Percentiles rank a stretch among this genome's conserved stretches.
These are phyloP conservation scores for Crataegus laevigata DNA, from an alignment of 306 rosid genomes.

Conservation along the genomic window DNA sequence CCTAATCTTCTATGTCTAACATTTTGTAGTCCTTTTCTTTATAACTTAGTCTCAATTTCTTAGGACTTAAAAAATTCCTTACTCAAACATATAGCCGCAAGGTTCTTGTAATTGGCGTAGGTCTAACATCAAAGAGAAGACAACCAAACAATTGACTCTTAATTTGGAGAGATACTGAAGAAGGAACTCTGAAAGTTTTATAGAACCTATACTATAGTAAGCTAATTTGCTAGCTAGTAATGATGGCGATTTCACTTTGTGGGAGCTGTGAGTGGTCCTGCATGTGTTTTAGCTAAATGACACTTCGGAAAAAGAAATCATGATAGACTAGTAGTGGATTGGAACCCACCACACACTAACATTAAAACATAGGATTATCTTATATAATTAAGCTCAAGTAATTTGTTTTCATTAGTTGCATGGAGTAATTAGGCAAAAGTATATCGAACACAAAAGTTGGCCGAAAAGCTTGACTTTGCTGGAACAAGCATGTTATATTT, in stretches of 20 bases:
- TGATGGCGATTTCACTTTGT: neutral
- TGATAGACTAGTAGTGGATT: constrained; percentile 36
- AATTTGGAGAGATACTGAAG: neutral
- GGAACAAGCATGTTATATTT: constrained; percentile 58
- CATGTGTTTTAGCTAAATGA: constrained; percentile 32
- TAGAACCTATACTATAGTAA: neutral
- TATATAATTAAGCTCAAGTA: neutral
- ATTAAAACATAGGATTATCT: constrained; percentile 1
- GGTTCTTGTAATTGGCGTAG: neutral
- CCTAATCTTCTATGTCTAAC: neutral
- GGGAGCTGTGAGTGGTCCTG: constrained; percentile 14
- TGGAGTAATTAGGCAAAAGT: constrained; percentile 27
- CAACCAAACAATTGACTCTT: neutral
- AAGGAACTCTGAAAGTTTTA: neutral
- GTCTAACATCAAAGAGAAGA: neutral
- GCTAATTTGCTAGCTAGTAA: neutral
- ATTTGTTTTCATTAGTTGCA: constrained; percentile 21
- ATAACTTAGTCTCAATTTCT: neutral
- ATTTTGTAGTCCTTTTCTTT: neutral
- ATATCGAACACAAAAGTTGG: constrained; percentile 47
- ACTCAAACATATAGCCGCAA: neutral
- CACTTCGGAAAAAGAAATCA: neutral
- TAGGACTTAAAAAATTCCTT: neutral
- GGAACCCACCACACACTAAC: constrained; percentile 35
- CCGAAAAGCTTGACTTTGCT: constrained; percentile 98